Evolutionary conservation across 2,329 filamentous ascomycete species (phyloP).

Genomic region (Talaromyces verruculosus): DNA sequence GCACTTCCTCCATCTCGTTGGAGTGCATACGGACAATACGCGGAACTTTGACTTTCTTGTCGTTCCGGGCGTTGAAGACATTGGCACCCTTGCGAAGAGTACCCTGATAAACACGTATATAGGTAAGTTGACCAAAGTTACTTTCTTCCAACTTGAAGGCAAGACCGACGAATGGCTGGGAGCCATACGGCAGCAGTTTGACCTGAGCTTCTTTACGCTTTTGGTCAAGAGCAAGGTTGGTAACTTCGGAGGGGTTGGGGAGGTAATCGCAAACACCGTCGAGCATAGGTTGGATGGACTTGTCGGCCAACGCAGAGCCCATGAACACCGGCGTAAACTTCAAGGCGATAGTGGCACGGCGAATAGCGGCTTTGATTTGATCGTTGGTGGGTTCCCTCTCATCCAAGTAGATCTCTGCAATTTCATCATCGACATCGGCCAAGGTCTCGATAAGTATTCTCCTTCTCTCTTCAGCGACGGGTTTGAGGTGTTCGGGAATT

Average conservation of each 20-base stretch:
- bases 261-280: conserved; percentile 96
- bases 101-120: conserved; percentile 97
- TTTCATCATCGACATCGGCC: conserved; percentile 96
- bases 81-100: conserved; percentile 82
- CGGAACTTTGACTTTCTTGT: conserved; percentile 95
- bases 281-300: conserved; percentile 92
- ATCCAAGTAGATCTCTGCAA: conserved; percentile 90
- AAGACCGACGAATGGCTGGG: conserved; percentile 87
- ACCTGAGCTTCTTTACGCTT: conserved; percentile 75
- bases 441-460: conserved; percentile 88
- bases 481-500: conserved; percentile 75
- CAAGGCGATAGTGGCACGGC: conserved; percentile 79
- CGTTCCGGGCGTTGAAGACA: conserved; percentile 88
- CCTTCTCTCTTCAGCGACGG: conserved; percentile 78
- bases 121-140: conserved; percentile 96
- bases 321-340: conserved; percentile 96
- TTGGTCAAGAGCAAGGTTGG: conserved; percentile 85
- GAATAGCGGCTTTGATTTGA: conserved; percentile 90
- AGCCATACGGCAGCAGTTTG: conserved; percentile 88
- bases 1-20: conserved; percentile 97
- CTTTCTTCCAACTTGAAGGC: conserved; percentile 99
- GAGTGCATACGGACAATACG: conserved; percentile 99
- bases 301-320: conserved; percentile 93
- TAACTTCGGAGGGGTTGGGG: conserved; percentile 84
- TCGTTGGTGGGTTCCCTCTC: conserved; percentile 74